Evolutionary conservation across 306 rosid species (phyloP).

Genomic region (Glycyrrhiza uralensis): DNA sequence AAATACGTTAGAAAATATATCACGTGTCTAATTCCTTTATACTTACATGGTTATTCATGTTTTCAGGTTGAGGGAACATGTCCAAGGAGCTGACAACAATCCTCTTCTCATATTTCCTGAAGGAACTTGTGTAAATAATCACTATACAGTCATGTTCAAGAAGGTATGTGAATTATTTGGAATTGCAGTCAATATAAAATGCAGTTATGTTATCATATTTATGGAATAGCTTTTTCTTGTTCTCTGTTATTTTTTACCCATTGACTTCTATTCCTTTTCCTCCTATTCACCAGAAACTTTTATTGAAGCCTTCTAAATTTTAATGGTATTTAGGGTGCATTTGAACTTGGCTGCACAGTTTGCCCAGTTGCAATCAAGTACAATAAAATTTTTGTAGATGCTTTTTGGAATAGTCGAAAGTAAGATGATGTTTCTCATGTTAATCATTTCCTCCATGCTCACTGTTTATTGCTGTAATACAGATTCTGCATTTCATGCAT

Average conservation of each 20-base stretch:
- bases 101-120: conserved; percentile 99
- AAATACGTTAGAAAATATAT: conserved; percentile 3
- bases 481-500: conserved; percentile 12
- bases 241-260: not conserved
- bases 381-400: conserved; percentile 96
- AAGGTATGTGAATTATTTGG: conserved; percentile 49
- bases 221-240: not conserved
- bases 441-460: not conserved
- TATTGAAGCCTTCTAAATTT: conserved; percentile 25
- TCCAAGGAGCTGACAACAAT: conserved; percentile 77
- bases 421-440: conserved; percentile 39
- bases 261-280: not conserved
- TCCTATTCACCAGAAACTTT: conserved; percentile 2
- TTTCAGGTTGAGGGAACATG: conserved; percentile 88
- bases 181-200: not conserved
- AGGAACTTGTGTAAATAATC: conserved; percentile 98
- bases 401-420: conserved; percentile 99
- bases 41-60: conserved; percentile 24
- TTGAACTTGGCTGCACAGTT: conserved; percentile 92
- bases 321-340: conserved; percentile 78
- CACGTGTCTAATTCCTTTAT: not conserved
- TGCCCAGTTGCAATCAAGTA: conserved; percentile 95
- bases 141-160: conserved; percentile 96
- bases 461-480: not conserved
- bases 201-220: not conserved